Evolutionary conservation across 202 grass and related monocot genomes (phyloP).

Genomic region (Digitaria exilis): DNA sequence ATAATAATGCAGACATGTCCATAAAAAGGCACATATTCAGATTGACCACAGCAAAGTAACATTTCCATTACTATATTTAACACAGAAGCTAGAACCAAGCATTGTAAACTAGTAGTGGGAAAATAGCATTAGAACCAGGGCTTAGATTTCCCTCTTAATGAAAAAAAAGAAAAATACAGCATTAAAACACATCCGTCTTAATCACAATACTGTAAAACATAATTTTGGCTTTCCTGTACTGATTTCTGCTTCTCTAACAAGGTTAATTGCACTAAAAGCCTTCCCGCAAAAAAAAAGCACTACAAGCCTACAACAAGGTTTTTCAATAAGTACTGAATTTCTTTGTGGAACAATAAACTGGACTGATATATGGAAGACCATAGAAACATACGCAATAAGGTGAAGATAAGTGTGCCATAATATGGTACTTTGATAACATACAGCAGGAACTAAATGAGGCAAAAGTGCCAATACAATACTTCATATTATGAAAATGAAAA

Average conservation of each 20-base stretch:
- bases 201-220: conserved; percentile 17
- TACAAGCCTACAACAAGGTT: neutral
- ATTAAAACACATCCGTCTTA: neutral
- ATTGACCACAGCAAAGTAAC: neutral
- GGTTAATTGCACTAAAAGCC: neutral
- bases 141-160: too few relatives aligned
- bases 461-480: conserved; percentile 11
- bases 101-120: conserved; percentile 1
- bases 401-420: neutral
- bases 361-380: neutral
- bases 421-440: neutral
- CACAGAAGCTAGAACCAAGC: conserved; percentile 4
- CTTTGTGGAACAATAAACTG: conserved; percentile 23
- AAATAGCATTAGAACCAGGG: neutral
- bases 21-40: conserved; percentile 14
- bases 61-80: neutral
- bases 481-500: neutral
- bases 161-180: neutral
- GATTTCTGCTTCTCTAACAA: neutral
- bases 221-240: neutral
- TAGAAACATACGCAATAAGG: neutral
- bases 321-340: conserved; percentile 14
- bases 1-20: neutral
- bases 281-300: too few relatives aligned
- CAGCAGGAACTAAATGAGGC: conserved; percentile 1